Percentiles rank a stretch among this genome's conserved stretches.
Conservation (phyloP, 768 basidiomycete species). For the Serpula lacrymans region DNA sequence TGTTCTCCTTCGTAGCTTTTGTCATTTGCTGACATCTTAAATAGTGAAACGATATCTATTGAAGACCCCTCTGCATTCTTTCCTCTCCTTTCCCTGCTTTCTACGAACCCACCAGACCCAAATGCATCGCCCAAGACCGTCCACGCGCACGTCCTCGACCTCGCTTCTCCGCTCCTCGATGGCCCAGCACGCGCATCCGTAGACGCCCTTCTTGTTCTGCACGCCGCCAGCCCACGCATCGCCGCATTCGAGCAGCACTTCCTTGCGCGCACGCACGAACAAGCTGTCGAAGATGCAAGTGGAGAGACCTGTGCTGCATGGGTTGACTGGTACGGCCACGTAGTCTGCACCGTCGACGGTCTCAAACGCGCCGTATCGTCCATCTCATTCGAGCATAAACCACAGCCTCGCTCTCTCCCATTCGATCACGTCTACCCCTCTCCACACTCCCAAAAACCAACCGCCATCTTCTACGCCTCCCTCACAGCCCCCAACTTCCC, state of each 20-base stretch:
- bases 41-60: slow-evolving; percentile 76
- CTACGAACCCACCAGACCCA: slow-evolving; percentile 46
- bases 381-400: slow-evolving; percentile 24
- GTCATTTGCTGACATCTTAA: slow-evolving; percentile 3
- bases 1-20: slow-evolving; percentile 21
- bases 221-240: slow-evolving; percentile 75
- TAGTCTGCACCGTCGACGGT: slow-evolving; percentile 63
- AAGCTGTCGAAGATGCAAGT: slow-evolving; percentile 16
- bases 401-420: slow-evolving; percentile 50
- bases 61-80: slow-evolving; percentile 77
- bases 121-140: slow-evolving; percentile 45
- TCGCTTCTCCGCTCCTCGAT: slow-evolving; percentile 43
- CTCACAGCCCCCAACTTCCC: slow-evolving; percentile 65
- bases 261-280: slow-evolving; percentile 30
- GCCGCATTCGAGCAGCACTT: slow-evolving; percentile 84
- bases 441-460: slow-evolving; percentile 49
- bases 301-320: slow-evolving; percentile 58
- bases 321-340: slow-evolving; percentile 82
- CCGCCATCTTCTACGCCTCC: slow-evolving; percentile 78
- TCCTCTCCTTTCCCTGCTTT: slow-evolving; percentile 57
- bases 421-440: slow-evolving; percentile 77
- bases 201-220: slow-evolving; percentile 72
- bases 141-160: slow-evolving; percentile 37
- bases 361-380: neutral
- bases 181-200: slow-evolving; percentile 51